Evolutionary conservation across 345 rosid species (phyloP).

Genomic region (Lagerstroemia speciosa): DNA sequence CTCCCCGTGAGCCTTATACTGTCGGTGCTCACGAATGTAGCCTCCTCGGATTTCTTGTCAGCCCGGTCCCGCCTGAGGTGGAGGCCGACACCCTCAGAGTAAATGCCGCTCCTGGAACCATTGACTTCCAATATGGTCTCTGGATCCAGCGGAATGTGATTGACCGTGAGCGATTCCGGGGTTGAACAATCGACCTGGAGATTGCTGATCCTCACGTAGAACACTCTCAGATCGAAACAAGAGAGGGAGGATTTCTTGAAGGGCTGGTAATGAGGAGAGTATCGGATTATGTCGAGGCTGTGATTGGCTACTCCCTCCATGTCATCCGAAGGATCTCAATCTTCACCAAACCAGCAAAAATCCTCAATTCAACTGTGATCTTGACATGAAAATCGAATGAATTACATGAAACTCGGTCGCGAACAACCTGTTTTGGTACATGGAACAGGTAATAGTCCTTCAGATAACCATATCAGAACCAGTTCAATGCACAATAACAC

Average conservation of each 20-base stretch:
- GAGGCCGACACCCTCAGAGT: conserved; percentile 51
- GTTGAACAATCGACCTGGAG: conserved; percentile 55
- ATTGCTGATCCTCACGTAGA: conserved; percentile 75
- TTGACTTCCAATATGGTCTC: conserved; percentile 73
- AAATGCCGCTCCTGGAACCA: conserved; percentile 46
- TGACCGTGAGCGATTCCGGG: conserved; percentile 65
- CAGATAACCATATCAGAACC: background rate
- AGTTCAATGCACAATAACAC: background rate
- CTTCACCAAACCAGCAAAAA: conserved; percentile 18
- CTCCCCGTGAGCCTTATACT: conserved; percentile 68
- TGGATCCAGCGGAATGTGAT: conserved; percentile 63
- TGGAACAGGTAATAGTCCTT: background rate
- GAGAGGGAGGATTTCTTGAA: conserved; percentile 30
- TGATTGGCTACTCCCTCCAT: conserved; percentile 32
- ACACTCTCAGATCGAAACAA: conserved; percentile 83
- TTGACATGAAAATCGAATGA: background rate
- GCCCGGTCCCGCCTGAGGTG: conserved; percentile 76
- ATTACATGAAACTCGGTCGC: background rate
- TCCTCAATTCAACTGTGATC: conserved; percentile 1
- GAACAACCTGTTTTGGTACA: background rate
- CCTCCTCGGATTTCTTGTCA: conserved; percentile 72
- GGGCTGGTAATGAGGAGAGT: conserved; percentile 44
- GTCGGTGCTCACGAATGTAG: conserved; percentile 83
- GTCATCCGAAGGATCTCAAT: conserved; percentile 22
- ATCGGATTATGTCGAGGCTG: conserved; percentile 49